Evolutionary conservation across 2,329 filamentous ascomycete species (phyloP), one percentile per base, ranked within the genome.

Genomic region (Botrytis hyacinthi): DNA sequence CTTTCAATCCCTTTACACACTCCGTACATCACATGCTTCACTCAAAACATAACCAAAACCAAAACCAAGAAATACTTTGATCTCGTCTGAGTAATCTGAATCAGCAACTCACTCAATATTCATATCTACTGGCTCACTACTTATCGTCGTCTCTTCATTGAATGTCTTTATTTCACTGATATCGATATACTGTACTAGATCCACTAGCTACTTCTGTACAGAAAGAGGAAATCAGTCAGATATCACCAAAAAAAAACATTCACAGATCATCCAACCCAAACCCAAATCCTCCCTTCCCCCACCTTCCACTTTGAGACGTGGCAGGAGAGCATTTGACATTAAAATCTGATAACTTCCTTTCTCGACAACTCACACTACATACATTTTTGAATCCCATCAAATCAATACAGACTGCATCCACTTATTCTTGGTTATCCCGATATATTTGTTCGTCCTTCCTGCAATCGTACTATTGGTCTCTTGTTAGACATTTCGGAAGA

Each of bases 281-380:
- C 40, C 61, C 26, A 29, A 40, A 12, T 18, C 42, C 40, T 8
- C n/a, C n/a, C 40, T 29, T 42, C 59, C 61, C 37, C 61, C 65
- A 68, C 65, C 65, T 68, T 68, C 65, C 46, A 68, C 35, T 54
- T 68, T 68, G 12, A 68, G 65, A 68, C 65, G 65, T 68, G 65
- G 65, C 65, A 68, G 48, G 65, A 68, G 65, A 29, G 48, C 35
- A 68, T n/a, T 57, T 54, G 46, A 68, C 46, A 22, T 57, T n/a
- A 42, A 68, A 54, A 68, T 57, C 65, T 40, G 35, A 68, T 54
- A 57, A 40, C 35, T 18, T 42, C 35, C 46, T 37, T 42, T 18
- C 46, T 40, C 65, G 46, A 54, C 65, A 57, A 57, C 65, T 68
- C 65, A 57, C 29, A 54, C 35, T 54, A 54, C 65, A 22, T 68